Percentiles rank a stretch among this genome's conserved stretches.
Evolutionary conservation across 2,329 filamentous ascomycete species (phyloP).

Genomic region (Aspergillus quadricinctus): DNA sequence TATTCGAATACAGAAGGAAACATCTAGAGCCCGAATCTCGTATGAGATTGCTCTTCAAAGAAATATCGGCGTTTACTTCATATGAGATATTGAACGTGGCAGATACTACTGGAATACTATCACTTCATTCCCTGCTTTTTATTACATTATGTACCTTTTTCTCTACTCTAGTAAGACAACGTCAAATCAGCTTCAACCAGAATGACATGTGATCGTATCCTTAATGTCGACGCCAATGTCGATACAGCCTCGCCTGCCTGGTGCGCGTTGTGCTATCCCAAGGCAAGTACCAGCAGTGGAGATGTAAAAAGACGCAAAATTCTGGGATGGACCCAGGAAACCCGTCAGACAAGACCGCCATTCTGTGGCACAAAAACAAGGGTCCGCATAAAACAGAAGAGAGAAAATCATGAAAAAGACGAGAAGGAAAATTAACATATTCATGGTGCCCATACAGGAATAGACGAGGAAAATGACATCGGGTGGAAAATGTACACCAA

Average conservation of each 20-base stretch:
- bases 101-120: background rate
- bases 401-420: conserved; percentile 5
- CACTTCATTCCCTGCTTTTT: background rate
- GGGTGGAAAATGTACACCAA: background rate
- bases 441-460: conserved; percentile 17
- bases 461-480: conserved; percentile 23
- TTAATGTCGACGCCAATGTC: background rate
- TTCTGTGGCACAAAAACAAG: background rate
- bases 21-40: too few species aligned
- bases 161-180: background rate
- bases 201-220: background rate
- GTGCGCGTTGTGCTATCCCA: background rate
- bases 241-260: background rate
- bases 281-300: background rate
- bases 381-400: conserved; percentile 10
- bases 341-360: background rate
- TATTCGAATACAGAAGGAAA: background rate
- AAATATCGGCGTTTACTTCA: background rate
- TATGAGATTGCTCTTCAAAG: background rate
- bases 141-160: background rate
- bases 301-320: background rate
- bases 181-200: background rate
- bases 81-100: background rate
- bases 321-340: background rate
- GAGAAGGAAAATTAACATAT: background rate